Evolutionary conservation across 2,329 filamentous ascomycete species (phyloP).

Genomic region (Thelonectria olida): DNA sequence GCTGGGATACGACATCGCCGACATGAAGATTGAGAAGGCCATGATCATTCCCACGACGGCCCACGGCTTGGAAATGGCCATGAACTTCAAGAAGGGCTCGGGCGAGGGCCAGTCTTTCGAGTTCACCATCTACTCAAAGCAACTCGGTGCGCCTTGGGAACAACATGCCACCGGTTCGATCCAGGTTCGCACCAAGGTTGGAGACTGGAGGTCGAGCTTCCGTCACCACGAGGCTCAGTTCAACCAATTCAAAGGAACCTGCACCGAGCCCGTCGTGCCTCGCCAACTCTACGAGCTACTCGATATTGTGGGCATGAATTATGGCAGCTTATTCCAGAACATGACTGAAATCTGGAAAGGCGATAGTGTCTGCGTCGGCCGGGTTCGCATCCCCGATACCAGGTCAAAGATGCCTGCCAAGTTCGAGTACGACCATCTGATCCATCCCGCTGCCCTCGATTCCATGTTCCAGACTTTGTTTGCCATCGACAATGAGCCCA

Average conservation of each 20-base stretch:
- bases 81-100: slow-evolving; percentile 52
- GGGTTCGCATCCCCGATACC: slow-evolving; percentile 58
- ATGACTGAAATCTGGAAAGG: slow-evolving; percentile 48
- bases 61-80: slow-evolving; percentile 60
- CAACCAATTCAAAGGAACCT: slow-evolving; percentile 37
- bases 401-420: slow-evolving; percentile 60
- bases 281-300: slow-evolving; percentile 61
- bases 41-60: slow-evolving; percentile 58
- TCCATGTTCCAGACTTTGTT: slow-evolving; percentile 64
- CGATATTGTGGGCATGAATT: slow-evolving; percentile 61
- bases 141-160: slow-evolving; percentile 51
- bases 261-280: slow-evolving; percentile 48
- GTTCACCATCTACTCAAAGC: slow-evolving; percentile 59
- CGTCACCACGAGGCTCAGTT: slow-evolving; percentile 33
- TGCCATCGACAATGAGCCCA: slow-evolving; percentile 53
- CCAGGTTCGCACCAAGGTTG: slow-evolving; percentile 38
- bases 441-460: slow-evolving; percentile 68
- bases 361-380: slow-evolving; percentile 46
- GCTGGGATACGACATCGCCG: slow-evolving; percentile 53
- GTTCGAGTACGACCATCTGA: slow-evolving; percentile 62
- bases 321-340: slow-evolving; percentile 61
- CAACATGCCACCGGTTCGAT: slow-evolving; percentile 52
- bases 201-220: slow-evolving; percentile 30
- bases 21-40: slow-evolving; percentile 59
- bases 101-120: slow-evolving; percentile 29